Evolutionary conservation across 2,329 filamentous ascomycete genomes (phyloP), one percentile per base, ranked within the genome.

Genomic region (Cladophialophora yegresii): DNA sequence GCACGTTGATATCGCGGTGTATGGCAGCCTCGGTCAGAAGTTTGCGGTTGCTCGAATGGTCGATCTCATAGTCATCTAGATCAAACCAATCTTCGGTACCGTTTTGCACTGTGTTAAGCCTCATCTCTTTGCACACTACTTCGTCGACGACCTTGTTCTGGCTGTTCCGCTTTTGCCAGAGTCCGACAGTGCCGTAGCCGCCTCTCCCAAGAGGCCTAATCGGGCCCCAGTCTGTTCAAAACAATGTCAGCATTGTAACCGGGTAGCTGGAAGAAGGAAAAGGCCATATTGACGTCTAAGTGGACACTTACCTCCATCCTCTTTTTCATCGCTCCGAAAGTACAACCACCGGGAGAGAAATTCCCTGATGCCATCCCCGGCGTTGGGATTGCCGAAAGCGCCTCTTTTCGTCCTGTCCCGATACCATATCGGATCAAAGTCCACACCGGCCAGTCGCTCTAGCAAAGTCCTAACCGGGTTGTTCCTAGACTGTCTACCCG

Each of bases 211-310:
- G 62, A 20, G 62, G 50, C 20, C 67, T 43, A 45, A 65, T 50
- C 6, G 67, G 67, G 4, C 65, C 62, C 68, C 68, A 70, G n/a
- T 54, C 30, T 30, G 51, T 40, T 64, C 65, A 23, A 23, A 50
- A n/a, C 12, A 8, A 20, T 26, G 26, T 55, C 20, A 50, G 47
- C 13, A 28, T 10, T 26, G 20, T 26, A 1, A 22, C 4, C 9
- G 7, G 16, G 13, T 13, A 13, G 47, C 4, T 22, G 22, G 22
- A 50, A 28, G 47, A 8, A 26, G 8, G 10, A 43, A 43, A n/a
- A n/a, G n/a, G n/a, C 12, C n/a, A n/a, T n/a, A n/a, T n/a, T 2
- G 9, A 23, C 45, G 9, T 8, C 45, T 8, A 16, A 13, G 45
- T 7, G 20, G 23, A 49, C 20, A 49, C 47, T 22, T 12, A 50